Base-by-base conservation (phyloP, 805 yeast genomes). In the Candida sithepensis region DNA sequence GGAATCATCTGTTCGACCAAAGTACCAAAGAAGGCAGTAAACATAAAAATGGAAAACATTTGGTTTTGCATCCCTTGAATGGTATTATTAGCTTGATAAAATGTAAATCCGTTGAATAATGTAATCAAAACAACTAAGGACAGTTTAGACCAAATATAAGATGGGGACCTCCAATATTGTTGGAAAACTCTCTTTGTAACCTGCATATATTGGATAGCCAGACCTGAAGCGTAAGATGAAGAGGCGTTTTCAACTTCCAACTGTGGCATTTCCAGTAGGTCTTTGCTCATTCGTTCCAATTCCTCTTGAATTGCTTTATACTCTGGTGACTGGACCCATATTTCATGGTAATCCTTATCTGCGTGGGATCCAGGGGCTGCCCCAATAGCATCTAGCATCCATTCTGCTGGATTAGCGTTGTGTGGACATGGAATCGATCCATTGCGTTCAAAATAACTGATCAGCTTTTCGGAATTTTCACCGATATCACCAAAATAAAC, bases 341-440 rank as follows among this genome's bases (percentile, higher is more conserved):
- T 87, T 58, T 84, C 81, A 56, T 77, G 72, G 59, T 81, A 84
- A 64, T 84, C 84, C 64, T 79, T 82, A 41, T 70, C 71, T 13
- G 87, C 83, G 52, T 79, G 82, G 26, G 84, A 77, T 41, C 87
- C 88, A 6, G 88, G 88, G 28, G 88, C 88, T 43, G 88, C 88
- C 55, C 89, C 88, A 55, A 84, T 84, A 53, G 80, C 85, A 52
- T 84, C 85, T 64, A 88, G 73, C 94, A 88, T 88, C 92, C 94
- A 88, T 69, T 87, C 96, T 13, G 89, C 90, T 16, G 91, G 91
- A 54, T 85, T 85, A 6, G 85, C 88, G 42, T 73, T 71, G 2
- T 70, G 66, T 14, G 89, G 88, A 67, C 90, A 85, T 46, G 72
- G 71, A 22, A 72, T 75, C 22, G 89, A 79, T 39, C 88, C 88